Base-by-base conservation (phyloP, 352 stramenopile species). In the Lagenidium giganteum region DNA sequence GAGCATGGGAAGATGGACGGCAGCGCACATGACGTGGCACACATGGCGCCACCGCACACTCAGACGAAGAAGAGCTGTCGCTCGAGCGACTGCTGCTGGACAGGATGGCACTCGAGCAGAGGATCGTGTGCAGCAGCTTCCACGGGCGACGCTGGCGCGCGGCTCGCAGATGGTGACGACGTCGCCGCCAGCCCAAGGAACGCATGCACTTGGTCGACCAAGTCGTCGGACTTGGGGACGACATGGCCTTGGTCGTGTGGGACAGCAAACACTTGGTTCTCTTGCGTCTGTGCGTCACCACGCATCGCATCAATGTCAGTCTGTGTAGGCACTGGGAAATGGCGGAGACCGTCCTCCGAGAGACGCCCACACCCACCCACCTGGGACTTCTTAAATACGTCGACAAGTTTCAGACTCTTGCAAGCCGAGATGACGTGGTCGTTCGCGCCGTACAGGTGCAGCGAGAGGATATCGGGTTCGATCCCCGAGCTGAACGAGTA, bases 381-480 rank as follows among this genome's bases (percentile, higher is more conserved):
- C 70, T 83, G 47, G 14, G 62, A 51, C 5, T 67, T 38, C 28
- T 69, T 58, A 51, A 93, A 90, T 50, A 79, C 45, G 37, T 83
- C 64, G 34, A 77, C 76, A 28, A 93, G 65, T 49, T 74, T 50
- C 47, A 83, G 63, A 17, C 72, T 89, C 56, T 87, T 87, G 35
- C 57, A 47, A 13, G 80, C 64, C 5, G 77, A 72, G 32, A 93
- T 82, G 18, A 93, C 80, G 51, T 84, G 64, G 67, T 93, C 80
- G 51, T 90, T 93, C 14, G 68, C 63, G 42, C 80, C 80, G 39
- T 83, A 90, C 42, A 87, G 54, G 46, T 93, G 80, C 25, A 93
- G 73, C 36, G 77, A 87, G 22, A 59, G 47, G 28, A 87, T 72
- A 28, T 71, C 51, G 2, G 63, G 37, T 16, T 67, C 34, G 29